Evolutionary conservation across 2,329 filamentous ascomycete genomes (phyloP).

Genomic region (Colletotrichum scovillei): DNA sequence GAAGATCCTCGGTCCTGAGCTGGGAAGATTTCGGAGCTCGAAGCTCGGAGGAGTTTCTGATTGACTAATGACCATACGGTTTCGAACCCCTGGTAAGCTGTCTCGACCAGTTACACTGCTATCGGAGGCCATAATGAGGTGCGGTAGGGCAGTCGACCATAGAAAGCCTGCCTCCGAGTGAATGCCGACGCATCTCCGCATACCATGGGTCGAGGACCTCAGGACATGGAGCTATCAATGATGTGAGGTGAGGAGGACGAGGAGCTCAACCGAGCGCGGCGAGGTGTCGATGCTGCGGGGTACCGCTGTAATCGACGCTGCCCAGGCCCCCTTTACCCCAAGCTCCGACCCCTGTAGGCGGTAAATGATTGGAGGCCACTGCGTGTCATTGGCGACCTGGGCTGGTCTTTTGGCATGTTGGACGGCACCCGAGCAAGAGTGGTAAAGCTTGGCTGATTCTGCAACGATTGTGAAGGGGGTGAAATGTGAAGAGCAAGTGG

Average conservation of each 20-base stretch:
- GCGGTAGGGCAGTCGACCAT: background rate
- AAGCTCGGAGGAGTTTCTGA: background rate
- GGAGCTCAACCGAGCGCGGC: no score
- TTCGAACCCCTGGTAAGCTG: background rate
- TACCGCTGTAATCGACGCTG: conserved; percentile 8
- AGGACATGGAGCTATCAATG: background rate
- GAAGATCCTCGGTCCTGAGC: background rate
- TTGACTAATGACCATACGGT: conserved; percentile 17
- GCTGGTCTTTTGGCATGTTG: background rate
- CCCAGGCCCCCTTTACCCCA: background rate
- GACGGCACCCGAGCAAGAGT: background rate
- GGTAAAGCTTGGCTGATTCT: background rate
- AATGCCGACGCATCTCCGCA: conserved; percentile 32
- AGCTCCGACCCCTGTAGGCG: conserved; percentile 2
- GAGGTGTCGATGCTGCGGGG: conserved; percentile 22
- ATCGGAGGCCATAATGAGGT: background rate
- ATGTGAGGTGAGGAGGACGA: background rate
- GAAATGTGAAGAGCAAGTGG: background rate
- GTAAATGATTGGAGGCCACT: background rate
- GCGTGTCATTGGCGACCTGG: background rate
- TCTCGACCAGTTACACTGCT: background rate
- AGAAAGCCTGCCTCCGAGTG: conserved; percentile 12
- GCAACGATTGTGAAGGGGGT: background rate
- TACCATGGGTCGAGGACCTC: background rate
- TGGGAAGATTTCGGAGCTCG: background rate